Evolutionary conservation across 2,329 filamentous ascomycete species (phyloP), one percentile per base, ranked within the genome.

Genomic region (Aspergillus sp.): DNA sequence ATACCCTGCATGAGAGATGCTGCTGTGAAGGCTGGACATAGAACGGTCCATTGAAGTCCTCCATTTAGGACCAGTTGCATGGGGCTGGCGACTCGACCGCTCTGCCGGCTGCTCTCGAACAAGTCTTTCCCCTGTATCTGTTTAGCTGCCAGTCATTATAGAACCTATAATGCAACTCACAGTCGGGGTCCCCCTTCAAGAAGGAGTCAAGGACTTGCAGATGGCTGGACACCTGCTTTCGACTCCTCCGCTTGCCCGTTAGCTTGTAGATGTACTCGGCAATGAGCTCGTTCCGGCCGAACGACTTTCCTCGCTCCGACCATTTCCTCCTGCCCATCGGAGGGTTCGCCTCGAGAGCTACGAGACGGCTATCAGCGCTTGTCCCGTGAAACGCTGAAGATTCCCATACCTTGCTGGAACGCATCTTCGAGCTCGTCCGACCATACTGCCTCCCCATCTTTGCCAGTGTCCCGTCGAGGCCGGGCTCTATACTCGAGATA

Each of bases 171-270:
- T n/a, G 2, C 15, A 28, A 55, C 66, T 61, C 53, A 74, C 71
- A 72, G 37, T 65, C 58, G 16, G 67, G 65, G 39, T 74, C 66
- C 4, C 66, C 61, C 40, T 64, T 62, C 24, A 78, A 57, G 37
- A 73, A 69, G 8, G 64, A 66, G 49, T 75, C 74, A 13, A 79
- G 59, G 2, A 78, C 74, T 52, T 79, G 75, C 15, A 78, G 67
- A 48, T 79, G 75, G 44, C 75, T 79, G 0, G 75, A 78, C 4
- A 79, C 71, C 47, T 78, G 72, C 51, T 79, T 79, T 31, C 75
- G 63, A 11, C 53, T 57, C 33, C 75, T 62, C 15, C 45, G 48
- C 35, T 68, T 67, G 14, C 74, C 72, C 5, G 74, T 78, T 36
- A 65, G 58, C 35, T 66, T 66, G 42, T 61, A 57, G 37, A 79